Percentiles rank a stretch among this genome's conserved stretches.
phyloP scores from a whole-genome alignment of 176 grass and related monocot species.

The Triticum dicoccoides region DNA sequence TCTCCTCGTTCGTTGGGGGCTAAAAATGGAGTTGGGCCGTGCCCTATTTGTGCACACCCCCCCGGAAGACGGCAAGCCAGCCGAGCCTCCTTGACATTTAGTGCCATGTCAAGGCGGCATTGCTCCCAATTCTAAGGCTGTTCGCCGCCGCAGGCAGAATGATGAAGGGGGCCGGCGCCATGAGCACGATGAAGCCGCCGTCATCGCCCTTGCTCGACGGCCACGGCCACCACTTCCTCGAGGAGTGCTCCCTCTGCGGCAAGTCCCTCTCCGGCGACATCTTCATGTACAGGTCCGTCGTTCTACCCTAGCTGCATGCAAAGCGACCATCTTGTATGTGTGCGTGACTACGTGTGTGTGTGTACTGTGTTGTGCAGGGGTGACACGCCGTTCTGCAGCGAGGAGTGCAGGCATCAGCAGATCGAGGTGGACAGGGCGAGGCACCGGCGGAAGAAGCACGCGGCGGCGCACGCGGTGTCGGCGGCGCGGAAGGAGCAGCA shows the following conservation, averaged over 20 bases:
- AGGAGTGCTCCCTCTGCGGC: constrained; percentile 58
- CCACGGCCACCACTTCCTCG: constrained; percentile 49
- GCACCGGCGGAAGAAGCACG: constrained; percentile 65
- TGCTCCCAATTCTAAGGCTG: constrained; percentile 32
- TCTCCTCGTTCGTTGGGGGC: neutral
- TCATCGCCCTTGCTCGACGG: constrained; percentile 43
- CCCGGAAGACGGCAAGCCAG: constrained; percentile 9
- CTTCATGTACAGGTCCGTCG: constrained; percentile 59
- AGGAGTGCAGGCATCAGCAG: constrained; percentile 90
- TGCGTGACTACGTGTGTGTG: neutral
- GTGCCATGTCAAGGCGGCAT: constrained; percentile 41
- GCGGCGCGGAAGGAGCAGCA: constrained; percentile 31
- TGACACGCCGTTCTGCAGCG: constrained; percentile 88
- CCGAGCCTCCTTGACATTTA: constrained; percentile 31
- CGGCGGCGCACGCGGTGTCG: constrained; percentile 39
- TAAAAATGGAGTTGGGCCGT: constrained; percentile 28
- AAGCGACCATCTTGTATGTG: neutral
- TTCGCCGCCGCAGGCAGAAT: constrained; percentile 11
- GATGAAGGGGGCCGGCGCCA: constrained; percentile 48
- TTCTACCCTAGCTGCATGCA: neutral
- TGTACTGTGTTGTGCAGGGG: constrained; percentile 42
- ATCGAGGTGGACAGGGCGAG: constrained; percentile 73
- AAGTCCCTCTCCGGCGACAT: constrained; percentile 62
- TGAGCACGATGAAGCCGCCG: constrained; percentile 19
- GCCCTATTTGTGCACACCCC: constrained; percentile 32